Conservation (phyloP, 2,329 filamentous ascomycete genomes). For the Colletotrichum plurivorum region DNA sequence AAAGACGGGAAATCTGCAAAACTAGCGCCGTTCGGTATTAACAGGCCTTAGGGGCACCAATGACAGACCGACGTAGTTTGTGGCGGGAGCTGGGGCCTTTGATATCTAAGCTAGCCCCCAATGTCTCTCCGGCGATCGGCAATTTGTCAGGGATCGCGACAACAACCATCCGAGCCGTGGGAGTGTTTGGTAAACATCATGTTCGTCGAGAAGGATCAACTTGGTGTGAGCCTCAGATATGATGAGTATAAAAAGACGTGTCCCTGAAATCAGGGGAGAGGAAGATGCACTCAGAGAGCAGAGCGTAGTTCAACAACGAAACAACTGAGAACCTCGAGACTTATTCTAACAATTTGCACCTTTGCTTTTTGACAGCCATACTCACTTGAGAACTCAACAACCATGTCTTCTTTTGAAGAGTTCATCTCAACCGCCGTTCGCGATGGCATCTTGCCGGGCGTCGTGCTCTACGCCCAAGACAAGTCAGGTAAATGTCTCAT, state of each 20-base stretch:
- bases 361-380: background rate
- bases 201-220: background rate
- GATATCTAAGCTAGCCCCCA: background rate
- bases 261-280: background rate
- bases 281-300: background rate
- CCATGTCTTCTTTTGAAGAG: conserved; percentile 37
- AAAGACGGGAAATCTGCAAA: no score
- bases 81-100: no score
- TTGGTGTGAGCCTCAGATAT: background rate
- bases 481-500: conserved; percentile 21
- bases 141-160: background rate
- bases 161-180: background rate
- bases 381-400: background rate
- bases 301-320: background rate
- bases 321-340: background rate
- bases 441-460: conserved; percentile 32
- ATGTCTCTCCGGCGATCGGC: background rate
- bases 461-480: conserved; percentile 33
- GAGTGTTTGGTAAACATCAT: background rate
- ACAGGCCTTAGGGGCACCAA: no score
- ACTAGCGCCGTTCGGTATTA: no score
- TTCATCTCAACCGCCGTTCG: conserved; percentile 26
- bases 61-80: no score
- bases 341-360: background rate
- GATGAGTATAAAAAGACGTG: background rate